phyloP scores from a whole-genome alignment of 176 grass and related monocot genomes.

The barley (Hordeum vulgare) region DNA sequence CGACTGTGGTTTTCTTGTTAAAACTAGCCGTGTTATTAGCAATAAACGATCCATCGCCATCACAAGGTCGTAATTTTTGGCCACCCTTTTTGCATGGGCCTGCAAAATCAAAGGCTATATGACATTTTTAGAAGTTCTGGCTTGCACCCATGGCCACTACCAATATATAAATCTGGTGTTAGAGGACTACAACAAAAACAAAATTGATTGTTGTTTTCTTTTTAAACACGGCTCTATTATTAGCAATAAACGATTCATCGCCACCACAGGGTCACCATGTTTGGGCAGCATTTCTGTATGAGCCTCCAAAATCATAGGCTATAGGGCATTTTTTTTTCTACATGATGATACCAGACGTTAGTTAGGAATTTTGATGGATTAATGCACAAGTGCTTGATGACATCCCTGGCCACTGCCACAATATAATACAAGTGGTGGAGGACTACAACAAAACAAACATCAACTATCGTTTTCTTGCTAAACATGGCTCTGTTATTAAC shows the following conservation, averaged over 20 bases:
- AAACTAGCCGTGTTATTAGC: neutral
- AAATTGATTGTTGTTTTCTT: neutral
- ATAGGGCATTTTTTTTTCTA: neutral
- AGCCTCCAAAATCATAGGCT: neutral
- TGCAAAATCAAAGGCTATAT: too few relatives aligned
- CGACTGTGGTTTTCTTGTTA: neutral
- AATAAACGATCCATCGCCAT: neutral
- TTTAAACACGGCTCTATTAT: neutral
- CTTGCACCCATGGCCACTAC: too few relatives aligned
- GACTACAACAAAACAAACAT: neutral
- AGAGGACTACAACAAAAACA: neutral
- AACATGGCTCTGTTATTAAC: neutral
- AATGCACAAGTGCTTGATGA: neutral
- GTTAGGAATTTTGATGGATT: neutral
- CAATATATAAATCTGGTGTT: too few relatives aligned
- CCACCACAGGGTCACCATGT: neutral
- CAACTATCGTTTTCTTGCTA: neutral
- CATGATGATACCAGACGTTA: neutral
- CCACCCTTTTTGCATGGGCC: neutral
- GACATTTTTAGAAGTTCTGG: too few relatives aligned
- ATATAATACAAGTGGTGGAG: too few relatives aligned
- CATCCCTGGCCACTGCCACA: too few relatives aligned
- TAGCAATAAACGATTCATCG: neutral
- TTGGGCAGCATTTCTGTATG: neutral
- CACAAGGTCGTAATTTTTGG: neutral